Percentiles rank a stretch among this genome's conserved stretches.
phyloP scores from a whole-genome alignment of 1,284 basidiomycete species.

The Tylopilus sp. region DNA sequence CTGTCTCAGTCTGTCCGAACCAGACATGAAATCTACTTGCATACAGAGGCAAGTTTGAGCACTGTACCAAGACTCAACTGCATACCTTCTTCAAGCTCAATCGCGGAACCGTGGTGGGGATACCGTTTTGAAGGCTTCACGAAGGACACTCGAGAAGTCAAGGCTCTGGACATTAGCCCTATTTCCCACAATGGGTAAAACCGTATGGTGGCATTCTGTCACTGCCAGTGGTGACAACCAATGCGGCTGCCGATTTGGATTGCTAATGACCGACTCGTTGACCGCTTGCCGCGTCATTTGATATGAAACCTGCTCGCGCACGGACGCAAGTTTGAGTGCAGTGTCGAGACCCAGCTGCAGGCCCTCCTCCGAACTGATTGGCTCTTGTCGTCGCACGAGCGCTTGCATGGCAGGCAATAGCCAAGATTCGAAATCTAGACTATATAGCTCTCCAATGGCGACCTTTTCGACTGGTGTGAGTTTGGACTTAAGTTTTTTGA shows the following conservation, averaged over 20 bases:
- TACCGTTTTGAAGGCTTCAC: background rate
- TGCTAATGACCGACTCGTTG: too few species aligned
- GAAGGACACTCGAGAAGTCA: conserved; percentile 6
- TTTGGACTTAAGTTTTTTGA: background rate
- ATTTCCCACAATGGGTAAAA: background rate
- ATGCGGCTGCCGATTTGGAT: too few species aligned
- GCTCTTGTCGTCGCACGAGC: conserved; percentile 18
- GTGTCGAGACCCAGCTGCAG: conserved; percentile 20
- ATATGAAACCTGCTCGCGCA: conserved; percentile 23
- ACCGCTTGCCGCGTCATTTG: too few species aligned
- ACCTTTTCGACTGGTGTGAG: conserved; percentile 6
- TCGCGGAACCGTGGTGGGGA: too few species aligned
- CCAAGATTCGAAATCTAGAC: conserved; percentile 19
- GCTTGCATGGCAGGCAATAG: conserved; percentile 25
- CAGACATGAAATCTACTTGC: too few species aligned
- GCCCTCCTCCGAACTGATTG: conserved; percentile 21
- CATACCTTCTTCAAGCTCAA: too few species aligned
- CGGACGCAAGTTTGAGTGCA: conserved; percentile 26
- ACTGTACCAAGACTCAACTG: too few species aligned
- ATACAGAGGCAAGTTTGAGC: too few species aligned
- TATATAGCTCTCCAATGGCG: conserved; percentile 12
- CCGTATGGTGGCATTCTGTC: too few species aligned
- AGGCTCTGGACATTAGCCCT: background rate
- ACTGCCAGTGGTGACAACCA: too few species aligned
- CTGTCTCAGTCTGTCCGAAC: too few species aligned